phyloP scores from a whole-genome alignment of 2,329 filamentous ascomycete genomes.

The Moelleriella libera region DNA sequence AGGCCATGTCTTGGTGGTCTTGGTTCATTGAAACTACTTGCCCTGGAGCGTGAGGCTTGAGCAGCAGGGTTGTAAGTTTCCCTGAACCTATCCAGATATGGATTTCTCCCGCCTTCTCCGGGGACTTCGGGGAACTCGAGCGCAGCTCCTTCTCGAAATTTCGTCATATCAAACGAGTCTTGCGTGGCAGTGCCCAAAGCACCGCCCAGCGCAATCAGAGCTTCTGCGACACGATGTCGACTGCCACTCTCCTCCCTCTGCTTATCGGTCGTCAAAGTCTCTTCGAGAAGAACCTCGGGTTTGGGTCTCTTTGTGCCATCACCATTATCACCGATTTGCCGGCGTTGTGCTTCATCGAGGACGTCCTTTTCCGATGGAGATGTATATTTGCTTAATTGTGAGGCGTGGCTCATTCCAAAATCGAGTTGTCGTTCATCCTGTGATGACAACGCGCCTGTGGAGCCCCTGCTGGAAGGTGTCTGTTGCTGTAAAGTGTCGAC shows the following conservation, averaged over 20 bases:
- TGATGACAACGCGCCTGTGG: too few relatives aligned
- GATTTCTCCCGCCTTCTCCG: conserved; percentile 24
- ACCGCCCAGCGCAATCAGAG: conserved; percentile 26
- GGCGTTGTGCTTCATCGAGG: too few relatives aligned
- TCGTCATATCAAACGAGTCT: conserved; percentile 31
- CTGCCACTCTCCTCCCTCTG: conserved; percentile 9
- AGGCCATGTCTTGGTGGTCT: conserved; percentile 1
- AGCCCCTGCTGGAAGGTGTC: background rate
- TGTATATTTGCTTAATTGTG: too few relatives aligned
- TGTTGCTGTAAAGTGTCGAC: background rate
- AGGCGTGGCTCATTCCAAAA: too few relatives aligned
- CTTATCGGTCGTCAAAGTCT: too few relatives aligned
- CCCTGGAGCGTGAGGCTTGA: conserved; percentile 15
- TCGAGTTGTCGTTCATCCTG: too few relatives aligned
- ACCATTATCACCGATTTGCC: too few relatives aligned
- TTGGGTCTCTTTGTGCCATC: too few relatives aligned
- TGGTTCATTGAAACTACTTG: conserved; percentile 19
- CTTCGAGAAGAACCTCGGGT: too few relatives aligned
- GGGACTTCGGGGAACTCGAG: conserved; percentile 41
- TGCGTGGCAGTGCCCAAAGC: conserved; percentile 31
- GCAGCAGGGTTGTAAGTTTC: conserved; percentile 23
- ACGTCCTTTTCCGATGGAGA: too few relatives aligned
- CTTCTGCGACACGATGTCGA: conserved; percentile 26
- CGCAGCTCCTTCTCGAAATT: conserved; percentile 30
- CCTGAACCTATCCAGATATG: conserved; percentile 19